Percentiles rank a stretch among this genome's conserved stretches.
Evolutionary conservation across 768 basidiomycete genomes (phyloP).

Genomic region (Phaffia australis): DNA sequence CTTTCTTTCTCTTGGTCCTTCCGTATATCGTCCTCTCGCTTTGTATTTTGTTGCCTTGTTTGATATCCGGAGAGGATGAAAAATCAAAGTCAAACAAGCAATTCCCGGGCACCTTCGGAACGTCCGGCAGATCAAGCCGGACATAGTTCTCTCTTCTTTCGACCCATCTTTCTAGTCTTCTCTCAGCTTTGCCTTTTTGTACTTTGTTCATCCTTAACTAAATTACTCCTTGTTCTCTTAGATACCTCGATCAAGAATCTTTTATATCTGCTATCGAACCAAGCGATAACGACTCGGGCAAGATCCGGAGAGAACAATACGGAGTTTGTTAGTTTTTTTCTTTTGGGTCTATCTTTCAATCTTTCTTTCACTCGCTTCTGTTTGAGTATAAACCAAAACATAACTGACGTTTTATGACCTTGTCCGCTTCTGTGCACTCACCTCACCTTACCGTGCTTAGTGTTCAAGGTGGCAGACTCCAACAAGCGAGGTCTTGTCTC

Average conservation of each 20-base stretch:
- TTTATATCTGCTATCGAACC: constrained; percentile 96
- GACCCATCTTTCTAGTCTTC: background rate
- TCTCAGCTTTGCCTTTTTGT: background rate
- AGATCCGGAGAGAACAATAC: constrained; percentile 79
- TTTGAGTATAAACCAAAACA: background rate
- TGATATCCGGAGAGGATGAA: background rate
- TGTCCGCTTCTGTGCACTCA: background rate
- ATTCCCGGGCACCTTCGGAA: background rate
- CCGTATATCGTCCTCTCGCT: background rate
- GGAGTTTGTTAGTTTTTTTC: constrained; percentile 60
- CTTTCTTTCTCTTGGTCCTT: background rate
- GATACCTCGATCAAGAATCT: constrained; percentile 72
- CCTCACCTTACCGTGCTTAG: constrained; percentile 25
- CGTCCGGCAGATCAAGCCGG: background rate
- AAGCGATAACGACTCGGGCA: constrained; percentile 59
- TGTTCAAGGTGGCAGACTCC: constrained; percentile 37
- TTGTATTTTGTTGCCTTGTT: background rate
- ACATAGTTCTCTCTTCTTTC: background rate
- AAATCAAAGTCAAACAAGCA: background rate
- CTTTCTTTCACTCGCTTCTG: background rate
- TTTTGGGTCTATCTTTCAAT: background rate
- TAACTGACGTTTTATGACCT: background rate
- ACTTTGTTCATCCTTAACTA: background rate
- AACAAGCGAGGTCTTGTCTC: constrained; percentile 34
- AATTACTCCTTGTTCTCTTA: constrained; percentile 34